Evolutionary conservation across 2,329 filamentous ascomycete genomes (phyloP).

Genomic region (Metarhizium brunneum): DNA sequence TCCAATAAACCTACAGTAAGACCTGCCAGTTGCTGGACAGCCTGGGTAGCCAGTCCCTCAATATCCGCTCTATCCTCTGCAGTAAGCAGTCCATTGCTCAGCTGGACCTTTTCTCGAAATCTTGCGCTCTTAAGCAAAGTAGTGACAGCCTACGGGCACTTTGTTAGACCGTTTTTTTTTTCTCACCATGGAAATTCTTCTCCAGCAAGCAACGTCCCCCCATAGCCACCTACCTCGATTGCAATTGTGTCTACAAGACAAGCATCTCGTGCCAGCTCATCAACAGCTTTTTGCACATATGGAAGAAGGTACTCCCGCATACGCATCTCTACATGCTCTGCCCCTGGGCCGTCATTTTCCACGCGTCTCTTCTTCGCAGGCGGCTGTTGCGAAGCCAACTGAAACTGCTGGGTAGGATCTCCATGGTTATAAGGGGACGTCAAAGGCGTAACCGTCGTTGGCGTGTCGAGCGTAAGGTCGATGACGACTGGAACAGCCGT

Average conservation of each 20-base stretch:
- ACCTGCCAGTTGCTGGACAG: constrained; percentile 13
- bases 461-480: constrained; percentile 15
- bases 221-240: constrained; percentile 16
- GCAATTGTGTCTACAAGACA: constrained; percentile 20
- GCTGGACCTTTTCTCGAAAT: constrained; percentile 16
- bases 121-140: constrained; percentile 13
- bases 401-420: neutral
- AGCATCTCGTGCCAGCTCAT: constrained; percentile 12
- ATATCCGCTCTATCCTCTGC: constrained; percentile 12
- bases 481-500: constrained; percentile 17
- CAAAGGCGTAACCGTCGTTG: constrained; percentile 5
- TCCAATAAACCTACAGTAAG: constrained; percentile 11
- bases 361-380: constrained; percentile 22
- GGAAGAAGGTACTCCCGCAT: constrained; percentile 23
- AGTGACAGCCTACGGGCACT: constrained; percentile 12
- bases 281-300: constrained; percentile 17
- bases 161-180: neutral
- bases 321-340: constrained; percentile 14
- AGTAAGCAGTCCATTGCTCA: constrained; percentile 11
- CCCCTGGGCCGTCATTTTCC: constrained; percentile 6
- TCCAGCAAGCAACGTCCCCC: neutral
- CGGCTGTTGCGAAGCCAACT: constrained; percentile 12
- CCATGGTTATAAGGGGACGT: constrained; percentile 1
- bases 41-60: constrained; percentile 7
- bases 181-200: neutral